Percentiles rank a stretch among this genome's conserved stretches.
Evolutionary conservation across 2,329 filamentous ascomycete genomes (phyloP).

Genomic region (Trichoderma asperellum): DNA sequence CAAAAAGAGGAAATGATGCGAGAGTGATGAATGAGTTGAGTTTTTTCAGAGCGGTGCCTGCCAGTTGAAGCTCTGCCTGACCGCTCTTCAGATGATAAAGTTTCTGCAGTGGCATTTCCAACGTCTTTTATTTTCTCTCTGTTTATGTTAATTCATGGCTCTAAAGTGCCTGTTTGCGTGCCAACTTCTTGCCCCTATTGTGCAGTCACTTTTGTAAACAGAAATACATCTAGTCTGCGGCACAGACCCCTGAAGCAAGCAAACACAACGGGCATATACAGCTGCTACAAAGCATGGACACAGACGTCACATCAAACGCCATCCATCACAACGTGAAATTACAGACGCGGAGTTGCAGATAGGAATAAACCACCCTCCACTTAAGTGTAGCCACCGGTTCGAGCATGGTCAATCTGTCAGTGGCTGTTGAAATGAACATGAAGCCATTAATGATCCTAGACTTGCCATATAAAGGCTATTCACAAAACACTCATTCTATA

Average conservation of each 20-base stretch:
- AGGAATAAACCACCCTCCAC: neutral
- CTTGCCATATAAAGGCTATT: neutral
- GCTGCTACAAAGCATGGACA: neutral
- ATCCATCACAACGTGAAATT: neutral
- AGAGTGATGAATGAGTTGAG: neutral
- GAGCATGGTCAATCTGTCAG: no score
- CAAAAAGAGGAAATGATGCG: neutral
- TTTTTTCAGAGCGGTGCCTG: conserved; percentile 3
- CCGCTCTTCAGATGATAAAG: neutral
- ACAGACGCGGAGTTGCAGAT: no score
- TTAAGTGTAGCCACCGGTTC: neutral
- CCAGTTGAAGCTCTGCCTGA: neutral
- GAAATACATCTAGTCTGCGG: no score
- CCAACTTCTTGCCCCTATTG: neutral
- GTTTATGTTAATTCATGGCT: neutral
- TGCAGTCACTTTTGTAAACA: neutral
- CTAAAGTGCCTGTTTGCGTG: neutral
- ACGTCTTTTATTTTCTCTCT: neutral
- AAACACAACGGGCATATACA: neutral
- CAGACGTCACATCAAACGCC: no score
- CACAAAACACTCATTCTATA: neutral
- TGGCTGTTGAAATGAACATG: neutral
- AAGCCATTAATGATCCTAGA: neutral
- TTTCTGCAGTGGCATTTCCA: neutral
- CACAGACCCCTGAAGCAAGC: no score